Conservation (phyloP, 2,329 filamentous ascomycete genomes). For the Alternaria ethzedia region DNA sequence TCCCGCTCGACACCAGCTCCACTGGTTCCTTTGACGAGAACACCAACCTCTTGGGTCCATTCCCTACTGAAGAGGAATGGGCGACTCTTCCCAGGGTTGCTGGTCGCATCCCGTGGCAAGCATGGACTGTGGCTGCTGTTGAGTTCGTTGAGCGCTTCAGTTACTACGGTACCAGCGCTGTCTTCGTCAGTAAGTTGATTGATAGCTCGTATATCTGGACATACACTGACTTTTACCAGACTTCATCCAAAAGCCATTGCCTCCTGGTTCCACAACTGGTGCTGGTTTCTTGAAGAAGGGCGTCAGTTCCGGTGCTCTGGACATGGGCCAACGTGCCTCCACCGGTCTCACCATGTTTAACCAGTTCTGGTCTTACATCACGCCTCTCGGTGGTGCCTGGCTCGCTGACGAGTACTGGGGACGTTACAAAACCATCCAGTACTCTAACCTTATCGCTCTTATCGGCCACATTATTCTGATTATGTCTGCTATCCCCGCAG, state of each 20-base stretch:
- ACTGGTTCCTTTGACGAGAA: conserved; percentile 28
- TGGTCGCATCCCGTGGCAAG: conserved; percentile 44
- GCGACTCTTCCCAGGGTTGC: conserved; percentile 45
- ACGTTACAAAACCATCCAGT: conserved; percentile 65
- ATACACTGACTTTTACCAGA: conserved; percentile 27
- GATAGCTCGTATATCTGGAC: not conserved
- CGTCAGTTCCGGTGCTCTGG: conserved; percentile 55
- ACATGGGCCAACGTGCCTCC: conserved; percentile 61
- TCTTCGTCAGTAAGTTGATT: conserved; percentile 30
- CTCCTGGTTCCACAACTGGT: conserved; percentile 42
- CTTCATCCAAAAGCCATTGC: conserved; percentile 46
- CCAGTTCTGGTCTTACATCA: conserved; percentile 63
- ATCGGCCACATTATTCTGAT: conserved; percentile 62
- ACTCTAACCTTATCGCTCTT: conserved; percentile 65
- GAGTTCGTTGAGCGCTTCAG: conserved; percentile 48
- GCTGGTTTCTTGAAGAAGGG: conserved; percentile 43
- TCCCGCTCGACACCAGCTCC: conserved; percentile 32
- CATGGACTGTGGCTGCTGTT: conserved; percentile 45
- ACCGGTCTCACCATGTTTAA: conserved; percentile 62
- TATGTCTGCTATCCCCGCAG: conserved; percentile 60
- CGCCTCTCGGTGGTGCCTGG: conserved; percentile 64
- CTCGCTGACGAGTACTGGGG: conserved; percentile 67
- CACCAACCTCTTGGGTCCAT: conserved; percentile 29
- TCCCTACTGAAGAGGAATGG: conserved; percentile 47
- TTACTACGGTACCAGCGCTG: conserved; percentile 47